phyloP scores from a whole-genome alignment of 2,329 filamentous ascomycete genomes.

The Aspergillus calidoustus region DNA sequence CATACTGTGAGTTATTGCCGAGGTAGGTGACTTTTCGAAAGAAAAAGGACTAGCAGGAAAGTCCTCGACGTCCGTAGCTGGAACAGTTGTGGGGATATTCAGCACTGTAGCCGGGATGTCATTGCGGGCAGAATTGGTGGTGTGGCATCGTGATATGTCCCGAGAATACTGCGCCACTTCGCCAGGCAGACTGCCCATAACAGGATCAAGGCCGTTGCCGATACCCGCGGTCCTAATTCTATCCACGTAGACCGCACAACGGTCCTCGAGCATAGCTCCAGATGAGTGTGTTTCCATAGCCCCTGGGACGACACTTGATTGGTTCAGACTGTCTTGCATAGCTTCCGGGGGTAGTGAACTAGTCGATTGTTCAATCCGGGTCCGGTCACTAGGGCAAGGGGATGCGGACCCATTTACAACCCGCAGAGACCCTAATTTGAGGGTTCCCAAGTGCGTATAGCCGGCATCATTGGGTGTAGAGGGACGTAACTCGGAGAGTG shows the following conservation, averaged over 20 bases:
- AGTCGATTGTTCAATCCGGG: slow-evolving; percentile 25
- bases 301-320: background rate
- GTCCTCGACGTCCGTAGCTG: slow-evolving; percentile 29
- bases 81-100: slow-evolving; percentile 25
- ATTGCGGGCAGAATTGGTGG: background rate
- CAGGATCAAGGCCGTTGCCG: background rate
- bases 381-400: slow-evolving; percentile 42
- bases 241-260: background rate
- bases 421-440: slow-evolving; percentile 46
- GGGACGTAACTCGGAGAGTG: slow-evolving; percentile 24
- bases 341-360: slow-evolving; percentile 19
- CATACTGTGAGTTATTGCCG: slow-evolving; percentile 16
- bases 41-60: slow-evolving; percentile 39
- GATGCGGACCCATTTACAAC: slow-evolving; percentile 46
- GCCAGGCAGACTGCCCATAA: background rate
- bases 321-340: background rate
- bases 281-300: background rate
- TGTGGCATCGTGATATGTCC: background rate
- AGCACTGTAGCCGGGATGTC: slow-evolving; percentile 15
- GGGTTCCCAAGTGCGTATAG: slow-evolving; percentile 46
- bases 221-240: background rate
- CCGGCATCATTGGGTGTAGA: slow-evolving; percentile 35
- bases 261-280: background rate
- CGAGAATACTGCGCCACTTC: background rate
- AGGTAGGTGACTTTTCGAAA: slow-evolving; percentile 38